Conservation (phyloP, 1,284 basidiomycete genomes). For the Inonotus obliquus region DNA sequence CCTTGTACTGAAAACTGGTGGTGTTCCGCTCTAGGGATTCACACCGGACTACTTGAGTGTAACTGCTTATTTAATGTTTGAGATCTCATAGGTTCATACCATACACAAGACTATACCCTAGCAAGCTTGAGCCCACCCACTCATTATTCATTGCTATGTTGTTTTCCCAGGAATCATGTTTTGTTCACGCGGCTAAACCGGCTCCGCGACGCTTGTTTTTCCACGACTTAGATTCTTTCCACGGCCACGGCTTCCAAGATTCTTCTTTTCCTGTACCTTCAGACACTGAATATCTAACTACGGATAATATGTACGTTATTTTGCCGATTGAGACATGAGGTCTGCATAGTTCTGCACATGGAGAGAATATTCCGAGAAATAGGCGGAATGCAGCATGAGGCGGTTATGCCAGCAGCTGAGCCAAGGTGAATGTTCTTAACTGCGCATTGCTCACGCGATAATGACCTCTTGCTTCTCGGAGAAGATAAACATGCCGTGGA, state of each 20-base stretch:
- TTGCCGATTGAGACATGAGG: not conserved
- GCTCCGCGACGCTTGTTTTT: conserved; percentile 1
- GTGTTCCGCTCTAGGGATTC: not conserved
- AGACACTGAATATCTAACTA: not conserved
- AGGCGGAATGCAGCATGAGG: conserved; percentile 5
- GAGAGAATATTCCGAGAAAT: conserved; percentile 5
- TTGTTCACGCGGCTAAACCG: conserved; percentile 11
- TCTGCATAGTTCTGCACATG: conserved; percentile 10
- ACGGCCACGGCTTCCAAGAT: not conserved
- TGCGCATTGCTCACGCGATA: not conserved
- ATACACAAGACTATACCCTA: conserved; percentile 12
- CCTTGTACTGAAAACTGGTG: not conserved
- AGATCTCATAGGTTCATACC: conserved; percentile 17
- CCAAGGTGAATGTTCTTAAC: not conserved
- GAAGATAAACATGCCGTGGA: conserved; percentile 8
- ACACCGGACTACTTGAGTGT: not conserved
- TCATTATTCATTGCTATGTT: conserved; percentile 6
- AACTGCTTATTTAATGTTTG: conserved; percentile 8
- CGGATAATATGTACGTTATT: conserved; percentile 18
- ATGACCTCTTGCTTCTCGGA: not conserved
- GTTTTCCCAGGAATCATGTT: conserved; percentile 11
- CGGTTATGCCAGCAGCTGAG: not conserved
- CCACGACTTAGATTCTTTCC: not conserved
- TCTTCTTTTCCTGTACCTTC: conserved; percentile 5
- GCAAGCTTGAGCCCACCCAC: conserved; percentile 2